Evolutionary conservation across 768 basidiomycete species (phyloP).

Genomic region (Porphyrellus cyaneotinctus): DNA sequence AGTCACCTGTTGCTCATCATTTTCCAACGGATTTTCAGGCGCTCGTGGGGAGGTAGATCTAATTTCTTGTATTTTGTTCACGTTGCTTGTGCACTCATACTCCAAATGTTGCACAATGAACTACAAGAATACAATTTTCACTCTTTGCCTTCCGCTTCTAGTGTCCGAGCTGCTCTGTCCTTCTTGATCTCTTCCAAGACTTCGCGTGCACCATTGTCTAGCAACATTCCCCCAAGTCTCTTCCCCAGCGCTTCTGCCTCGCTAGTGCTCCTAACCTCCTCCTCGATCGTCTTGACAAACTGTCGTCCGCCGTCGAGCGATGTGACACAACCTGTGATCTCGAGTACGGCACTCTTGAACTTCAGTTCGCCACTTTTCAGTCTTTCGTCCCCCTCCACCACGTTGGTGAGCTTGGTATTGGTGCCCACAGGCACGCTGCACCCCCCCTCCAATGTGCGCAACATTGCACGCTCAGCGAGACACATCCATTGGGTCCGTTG

Average conservation of each 20-base stretch:
- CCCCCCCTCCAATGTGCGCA: slow-evolving; percentile 91
- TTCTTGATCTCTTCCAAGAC: slow-evolving; percentile 83
- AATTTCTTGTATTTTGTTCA: slow-evolving; percentile 27
- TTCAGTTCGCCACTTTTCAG: slow-evolving; percentile 30
- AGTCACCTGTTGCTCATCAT: slow-evolving; percentile 58
- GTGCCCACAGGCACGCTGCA: slow-evolving; percentile 97
- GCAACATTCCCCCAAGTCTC: slow-evolving; percentile 58
- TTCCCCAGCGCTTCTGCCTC: slow-evolving; percentile 71
- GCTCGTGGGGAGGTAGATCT: slow-evolving; percentile 66
- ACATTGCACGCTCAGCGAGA: slow-evolving; percentile 80
- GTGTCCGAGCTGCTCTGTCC: slow-evolving; percentile 52
- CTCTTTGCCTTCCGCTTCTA: slow-evolving; percentile 33
- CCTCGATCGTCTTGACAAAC: slow-evolving; percentile 59
- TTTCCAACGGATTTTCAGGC: slow-evolving; percentile 50
- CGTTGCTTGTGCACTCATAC: slow-evolving; percentile 13
- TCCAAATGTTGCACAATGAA: slow-evolving; percentile 18
- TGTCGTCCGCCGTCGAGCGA: slow-evolving; percentile 70
- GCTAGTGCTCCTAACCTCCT: slow-evolving; percentile 44
- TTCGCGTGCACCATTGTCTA: slow-evolving; percentile 65
- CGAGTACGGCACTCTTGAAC: slow-evolving; percentile 41
- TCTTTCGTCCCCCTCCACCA: slow-evolving; percentile 29
- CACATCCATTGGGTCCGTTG: slow-evolving; percentile 74
- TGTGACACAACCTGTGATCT: slow-evolving; percentile 80
- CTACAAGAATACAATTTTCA: slow-evolving; percentile 23
- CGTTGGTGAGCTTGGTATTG: slow-evolving; percentile 43